Evolutionary conservation across 2,329 filamentous ascomycete genomes (phyloP).

Genomic region (Epichloe uncinata): DNA sequence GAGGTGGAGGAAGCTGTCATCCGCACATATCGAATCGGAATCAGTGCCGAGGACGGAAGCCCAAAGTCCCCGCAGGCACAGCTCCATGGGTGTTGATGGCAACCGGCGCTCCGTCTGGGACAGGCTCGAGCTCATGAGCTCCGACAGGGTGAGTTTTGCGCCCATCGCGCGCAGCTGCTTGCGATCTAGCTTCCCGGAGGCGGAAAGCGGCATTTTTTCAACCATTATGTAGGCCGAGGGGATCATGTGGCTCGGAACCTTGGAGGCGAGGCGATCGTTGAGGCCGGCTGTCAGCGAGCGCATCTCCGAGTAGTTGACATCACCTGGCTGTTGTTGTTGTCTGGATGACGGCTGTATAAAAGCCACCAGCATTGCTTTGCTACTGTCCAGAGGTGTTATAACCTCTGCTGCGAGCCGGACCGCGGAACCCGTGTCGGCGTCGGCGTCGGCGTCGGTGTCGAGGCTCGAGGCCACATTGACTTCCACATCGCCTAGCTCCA

Average conservation of each 20-base stretch:
- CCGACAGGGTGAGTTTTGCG: not conserved
- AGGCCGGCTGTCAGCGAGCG: not conserved
- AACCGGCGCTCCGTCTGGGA: not conserved
- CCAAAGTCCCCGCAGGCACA: constrained; percentile 7
- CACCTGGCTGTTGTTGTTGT: not conserved
- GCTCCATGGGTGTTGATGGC: constrained; percentile 7
- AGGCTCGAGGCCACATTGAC: not conserved
- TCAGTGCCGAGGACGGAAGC: not conserved
- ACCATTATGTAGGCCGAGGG: constrained; percentile 2
- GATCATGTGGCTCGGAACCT: constrained; percentile 1
- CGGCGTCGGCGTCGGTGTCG: not conserved
- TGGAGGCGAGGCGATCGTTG: not conserved
- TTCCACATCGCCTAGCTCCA: constrained; percentile 8
- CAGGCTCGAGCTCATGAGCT: not conserved
- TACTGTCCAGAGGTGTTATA: constrained; percentile 1
- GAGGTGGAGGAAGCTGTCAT: constrained; percentile 7
- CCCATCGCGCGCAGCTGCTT: constrained; percentile 1
- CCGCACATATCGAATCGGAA: not conserved
- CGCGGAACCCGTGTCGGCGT: not conserved
- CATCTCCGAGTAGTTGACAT: no score
- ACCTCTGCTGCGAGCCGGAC: constrained; percentile 4
- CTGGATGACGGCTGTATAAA: constrained; percentile 2
- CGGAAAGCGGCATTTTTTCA: not conserved
- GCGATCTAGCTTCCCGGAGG: constrained; percentile 2
- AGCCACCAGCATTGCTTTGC: constrained; percentile 2